Evolutionary conservation across 257 asterid species (phyloP).

Genomic region (Scutellaria minor): DNA sequence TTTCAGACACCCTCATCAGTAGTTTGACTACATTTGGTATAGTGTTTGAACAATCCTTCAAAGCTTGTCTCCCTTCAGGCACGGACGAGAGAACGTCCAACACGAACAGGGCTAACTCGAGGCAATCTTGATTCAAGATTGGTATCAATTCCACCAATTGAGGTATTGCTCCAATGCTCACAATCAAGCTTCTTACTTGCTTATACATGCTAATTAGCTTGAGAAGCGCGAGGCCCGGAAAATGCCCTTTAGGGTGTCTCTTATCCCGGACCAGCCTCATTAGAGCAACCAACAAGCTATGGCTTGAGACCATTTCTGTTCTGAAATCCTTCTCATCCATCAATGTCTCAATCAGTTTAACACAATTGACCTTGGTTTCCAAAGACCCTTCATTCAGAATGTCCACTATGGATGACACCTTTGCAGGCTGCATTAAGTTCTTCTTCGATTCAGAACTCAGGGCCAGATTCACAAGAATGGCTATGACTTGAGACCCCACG

Average conservation of each 20-base stretch:
- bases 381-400: slow-evolving; percentile 69
- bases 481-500: slow-evolving; percentile 64
- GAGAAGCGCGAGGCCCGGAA: slow-evolving; percentile 62
- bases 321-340: slow-evolving; percentile 63
- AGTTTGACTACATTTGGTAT: slow-evolving; percentile 58
- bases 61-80: slow-evolving; percentile 60
- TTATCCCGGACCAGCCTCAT: slow-evolving; percentile 61
- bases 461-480: slow-evolving; percentile 55
- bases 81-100: slow-evolving; percentile 54
- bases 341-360: slow-evolving; percentile 50
- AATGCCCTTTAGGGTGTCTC: slow-evolving; percentile 54
- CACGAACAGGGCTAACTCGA: slow-evolving; percentile 55
- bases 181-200: slow-evolving; percentile 49
- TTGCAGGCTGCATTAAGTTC: slow-evolving; percentile 73
- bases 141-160: slow-evolving; percentile 62
- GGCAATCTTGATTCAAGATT: slow-evolving; percentile 49
- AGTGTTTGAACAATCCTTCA: slow-evolving; percentile 59
- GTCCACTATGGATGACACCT: slow-evolving; percentile 61
- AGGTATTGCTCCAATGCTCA: slow-evolving; percentile 64
- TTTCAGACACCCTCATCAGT: slow-evolving; percentile 65
- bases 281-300: slow-evolving; percentile 61
- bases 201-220: slow-evolving; percentile 52
- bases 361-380: slow-evolving; percentile 65
- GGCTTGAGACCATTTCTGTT: slow-evolving; percentile 55
- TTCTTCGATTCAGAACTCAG: slow-evolving; percentile 52